Evolutionary conservation across 106 monocot species (phyloP).

Genomic region (Acorus calamus): DNA sequence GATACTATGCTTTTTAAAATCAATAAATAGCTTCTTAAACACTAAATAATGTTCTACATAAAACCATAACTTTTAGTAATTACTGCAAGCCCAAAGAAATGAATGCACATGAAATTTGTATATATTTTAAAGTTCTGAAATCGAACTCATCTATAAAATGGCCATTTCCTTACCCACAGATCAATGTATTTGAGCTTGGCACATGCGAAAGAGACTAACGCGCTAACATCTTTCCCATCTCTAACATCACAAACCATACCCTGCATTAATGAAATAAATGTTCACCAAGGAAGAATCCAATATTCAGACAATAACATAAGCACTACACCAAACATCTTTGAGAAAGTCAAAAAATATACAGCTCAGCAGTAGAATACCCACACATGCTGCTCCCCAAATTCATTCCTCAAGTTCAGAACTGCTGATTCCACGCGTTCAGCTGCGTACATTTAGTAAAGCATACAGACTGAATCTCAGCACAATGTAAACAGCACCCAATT

Average conservation of each 20-base stretch:
- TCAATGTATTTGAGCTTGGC: slow-evolving; percentile 72
- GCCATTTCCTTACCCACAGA: slow-evolving; percentile 58
- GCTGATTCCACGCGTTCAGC: slow-evolving; percentile 80
- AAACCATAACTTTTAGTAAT: too few relatives aligned
- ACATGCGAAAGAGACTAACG: slow-evolving; percentile 58
- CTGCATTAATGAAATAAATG: slow-evolving; percentile 18
- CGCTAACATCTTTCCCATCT: slow-evolving; percentile 67
- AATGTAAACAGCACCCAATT: too few relatives aligned
- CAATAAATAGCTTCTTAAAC: too few relatives aligned
- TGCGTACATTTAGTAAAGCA: slow-evolving; percentile 13
- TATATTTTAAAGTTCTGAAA: too few relatives aligned
- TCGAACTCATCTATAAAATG: not conserved
- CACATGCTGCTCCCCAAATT: slow-evolving; percentile 82
- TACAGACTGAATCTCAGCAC: too few relatives aligned
- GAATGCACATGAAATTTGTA: too few relatives aligned
- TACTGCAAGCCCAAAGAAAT: too few relatives aligned
- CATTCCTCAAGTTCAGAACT: slow-evolving; percentile 42
- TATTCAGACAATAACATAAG: not conserved
- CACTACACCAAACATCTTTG: too few relatives aligned
- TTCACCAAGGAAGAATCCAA: not conserved
- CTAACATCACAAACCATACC: slow-evolving; percentile 93
- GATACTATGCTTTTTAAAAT: too few relatives aligned
- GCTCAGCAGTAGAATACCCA: slow-evolving; percentile 65
- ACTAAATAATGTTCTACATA: too few relatives aligned
- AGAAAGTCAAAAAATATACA: slow-evolving; percentile 18